Evolutionary conservation across 2,329 filamentous ascomycete genomes (phyloP).

Genomic region (Penicillium fuscoglaucum): DNA sequence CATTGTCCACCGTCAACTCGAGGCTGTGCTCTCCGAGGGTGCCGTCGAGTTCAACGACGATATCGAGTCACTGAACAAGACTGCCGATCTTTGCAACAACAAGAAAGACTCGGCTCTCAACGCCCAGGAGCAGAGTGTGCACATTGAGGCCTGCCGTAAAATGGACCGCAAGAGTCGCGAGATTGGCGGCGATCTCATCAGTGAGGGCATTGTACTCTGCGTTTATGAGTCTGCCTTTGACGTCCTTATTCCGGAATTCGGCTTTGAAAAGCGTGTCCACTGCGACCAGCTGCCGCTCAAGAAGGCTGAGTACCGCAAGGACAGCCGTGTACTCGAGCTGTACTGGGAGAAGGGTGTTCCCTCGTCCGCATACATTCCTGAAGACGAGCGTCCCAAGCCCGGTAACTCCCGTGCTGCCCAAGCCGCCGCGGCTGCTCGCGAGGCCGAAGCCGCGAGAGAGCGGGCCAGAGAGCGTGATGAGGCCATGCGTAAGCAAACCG

Average conservation of each 20-base stretch:
- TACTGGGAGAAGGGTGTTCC: conserved; percentile 99
- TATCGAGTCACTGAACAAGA: conserved; percentile 83
- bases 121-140: conserved; percentile 96
- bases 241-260: conserved; percentile 95
- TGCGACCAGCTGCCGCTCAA: conserved; percentile 95
- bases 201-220: conserved; percentile 91
- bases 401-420: conserved; percentile 72
- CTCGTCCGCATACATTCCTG: conserved; percentile 91
- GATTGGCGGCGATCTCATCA: conserved; percentile 85
- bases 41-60: conserved; percentile 86
- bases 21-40: conserved; percentile 78
- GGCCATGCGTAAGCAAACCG: conserved; percentile 86
- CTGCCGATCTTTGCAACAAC: conserved; percentile 91
- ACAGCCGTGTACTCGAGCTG: conserved; percentile 87
- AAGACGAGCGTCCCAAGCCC: conserved; percentile 91
- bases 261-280: conserved; percentile 98
- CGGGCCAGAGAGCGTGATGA: conserved; percentile 86
- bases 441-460: conserved; percentile 79
- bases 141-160: conserved; percentile 93
- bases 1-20: conserved; percentile 90
- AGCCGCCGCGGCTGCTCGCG: conserved; percentile 71
- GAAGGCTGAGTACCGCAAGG: conserved; percentile 99
- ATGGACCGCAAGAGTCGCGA: conserved; percentile 93
- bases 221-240: conserved; percentile 99
- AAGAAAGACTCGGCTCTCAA: conserved; percentile 99